These are phyloP conservation scores for Penicillium odoratum DNA, from an alignment of 495 filamentous ascomycete genomes.

Conservation along the genomic window DNA sequence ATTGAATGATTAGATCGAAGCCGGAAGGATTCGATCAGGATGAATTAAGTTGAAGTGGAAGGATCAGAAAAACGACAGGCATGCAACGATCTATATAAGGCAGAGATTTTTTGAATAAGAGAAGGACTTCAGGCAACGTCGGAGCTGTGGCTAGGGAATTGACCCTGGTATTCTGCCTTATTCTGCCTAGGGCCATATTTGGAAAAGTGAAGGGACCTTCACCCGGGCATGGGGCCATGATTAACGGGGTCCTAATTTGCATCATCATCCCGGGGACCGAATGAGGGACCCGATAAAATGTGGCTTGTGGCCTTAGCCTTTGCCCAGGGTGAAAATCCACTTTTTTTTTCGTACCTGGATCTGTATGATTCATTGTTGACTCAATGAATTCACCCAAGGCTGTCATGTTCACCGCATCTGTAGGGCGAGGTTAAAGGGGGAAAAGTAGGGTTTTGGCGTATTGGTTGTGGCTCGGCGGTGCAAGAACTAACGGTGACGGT, in stretches of 20 bases:
- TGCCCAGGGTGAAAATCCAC: constrained; percentile 12
- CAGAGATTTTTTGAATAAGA: constrained; percentile 3
- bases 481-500: constrained; percentile 21
- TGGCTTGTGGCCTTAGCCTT: constrained; percentile 17
- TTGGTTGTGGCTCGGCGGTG: neutral
- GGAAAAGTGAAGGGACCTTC: constrained; percentile 3
- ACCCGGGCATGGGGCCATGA: constrained; percentile 5
- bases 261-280: constrained; percentile 1
- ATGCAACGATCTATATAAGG: constrained; percentile 5
- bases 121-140: constrained; percentile 16
- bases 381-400: constrained; percentile 13
- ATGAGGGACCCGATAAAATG: neutral
- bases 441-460: constrained; percentile 13
- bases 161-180: constrained; percentile 16
- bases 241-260: constrained; percentile 1
- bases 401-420: constrained; percentile 16
- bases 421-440: constrained; percentile 10
- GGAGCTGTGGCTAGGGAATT: constrained; percentile 2
- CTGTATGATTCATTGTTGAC: constrained; percentile 3
- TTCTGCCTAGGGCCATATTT: constrained; percentile 16
- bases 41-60: constrained; percentile 16
- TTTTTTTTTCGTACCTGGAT: constrained; percentile 12
- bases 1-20: neutral
- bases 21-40: constrained; percentile 1
- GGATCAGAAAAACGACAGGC: constrained; percentile 4